Evolutionary conservation across 2,329 filamentous ascomycete genomes (phyloP).

Genomic region (Seiridium unicorne): DNA sequence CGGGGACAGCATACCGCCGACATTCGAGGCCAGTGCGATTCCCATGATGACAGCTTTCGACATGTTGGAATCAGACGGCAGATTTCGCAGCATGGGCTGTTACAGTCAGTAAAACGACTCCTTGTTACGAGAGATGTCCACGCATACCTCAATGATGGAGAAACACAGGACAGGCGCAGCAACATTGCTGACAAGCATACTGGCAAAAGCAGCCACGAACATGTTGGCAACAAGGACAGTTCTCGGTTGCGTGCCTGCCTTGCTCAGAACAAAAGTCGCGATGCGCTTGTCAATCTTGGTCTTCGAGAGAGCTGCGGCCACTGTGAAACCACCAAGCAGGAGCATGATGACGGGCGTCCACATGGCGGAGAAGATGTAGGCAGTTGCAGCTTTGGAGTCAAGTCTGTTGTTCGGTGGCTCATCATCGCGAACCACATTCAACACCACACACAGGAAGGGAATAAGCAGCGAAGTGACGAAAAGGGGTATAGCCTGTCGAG

Average conservation of each 20-base stretch:
- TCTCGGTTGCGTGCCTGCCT: slow-evolving; percentile 85
- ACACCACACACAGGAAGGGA: slow-evolving; percentile 85
- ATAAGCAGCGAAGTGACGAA: slow-evolving; percentile 95
- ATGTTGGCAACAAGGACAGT: slow-evolving; percentile 96
- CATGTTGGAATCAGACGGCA: slow-evolving; percentile 87
- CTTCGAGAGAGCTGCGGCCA: slow-evolving; percentile 92
- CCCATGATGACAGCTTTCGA: slow-evolving; percentile 93
- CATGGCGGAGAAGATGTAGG: slow-evolving; percentile 90
- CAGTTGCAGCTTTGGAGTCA: slow-evolving; percentile 75
- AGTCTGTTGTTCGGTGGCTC: slow-evolving; percentile 66
- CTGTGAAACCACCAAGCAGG: slow-evolving; percentile 89
- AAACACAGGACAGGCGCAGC: slow-evolving; percentile 96
- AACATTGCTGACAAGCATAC: slow-evolving; percentile 99
- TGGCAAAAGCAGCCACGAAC: slow-evolving; percentile 96
- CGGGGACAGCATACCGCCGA: slow-evolving; percentile 92
- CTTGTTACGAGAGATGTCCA: neutral
- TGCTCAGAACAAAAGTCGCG: slow-evolving; percentile 93
- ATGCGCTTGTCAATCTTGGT: slow-evolving; percentile 98
- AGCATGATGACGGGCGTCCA: slow-evolving; percentile 99
- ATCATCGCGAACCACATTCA: slow-evolving; percentile 80
- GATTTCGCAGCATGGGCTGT: slow-evolving; percentile 87
- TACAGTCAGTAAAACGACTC: neutral
- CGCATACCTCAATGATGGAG: slow-evolving; percentile 83
- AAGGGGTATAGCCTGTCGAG: slow-evolving; percentile 76
- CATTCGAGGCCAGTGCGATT: slow-evolving; percentile 91